Evolutionary conservation across 345 rosid species (phyloP), one percentile per base, ranked within the genome.

Genomic region (Draba incana): DNA sequence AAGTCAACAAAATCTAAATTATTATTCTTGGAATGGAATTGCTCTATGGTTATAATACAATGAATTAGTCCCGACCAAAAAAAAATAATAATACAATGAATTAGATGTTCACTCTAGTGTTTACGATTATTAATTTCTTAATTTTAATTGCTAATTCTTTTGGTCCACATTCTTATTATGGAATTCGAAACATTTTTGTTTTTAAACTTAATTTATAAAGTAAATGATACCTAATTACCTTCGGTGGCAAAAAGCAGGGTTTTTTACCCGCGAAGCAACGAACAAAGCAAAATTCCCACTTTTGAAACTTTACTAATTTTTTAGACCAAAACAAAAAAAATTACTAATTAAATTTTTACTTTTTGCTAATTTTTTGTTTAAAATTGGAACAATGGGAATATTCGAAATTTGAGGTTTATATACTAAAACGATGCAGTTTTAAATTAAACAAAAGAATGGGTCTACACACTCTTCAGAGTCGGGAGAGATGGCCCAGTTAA

Each of bases 281-380:
- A 73, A 64, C 59, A 73, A 72, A 49, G n/a, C 65, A 72, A 28
- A n/a, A n/a, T 43, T 57, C 25, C 54, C 56, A 58, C 49, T 64
- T 57, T 65, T n/a, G 0, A 41, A 46, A 49, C 54, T 28, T 51
- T 8, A n/a, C 20, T 20, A 20, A 20, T 20, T 20, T 20, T 1
- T 20, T 0, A 20, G 20, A 20, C 20, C 20, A 0, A 1, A 20
- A 20, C 0, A 20, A 20, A 20, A 20, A 20, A 20, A 20, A 20
- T 20, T 20, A 20, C 20, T 20, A 20, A 20, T 20, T 20, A 20
- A 20, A 20, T 20, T 20, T 20, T 20, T 20, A 20, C 20, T 12
- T 8, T 11, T 27, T 16, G 23, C 27, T 61, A 31, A 62, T 51
- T 14, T 61, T 23, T 15, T 70, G 5, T 4, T 12, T 33, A 20